Evolutionary conservation across 768 basidiomycete species (phyloP).

Genomic region (Panus rudis): DNA sequence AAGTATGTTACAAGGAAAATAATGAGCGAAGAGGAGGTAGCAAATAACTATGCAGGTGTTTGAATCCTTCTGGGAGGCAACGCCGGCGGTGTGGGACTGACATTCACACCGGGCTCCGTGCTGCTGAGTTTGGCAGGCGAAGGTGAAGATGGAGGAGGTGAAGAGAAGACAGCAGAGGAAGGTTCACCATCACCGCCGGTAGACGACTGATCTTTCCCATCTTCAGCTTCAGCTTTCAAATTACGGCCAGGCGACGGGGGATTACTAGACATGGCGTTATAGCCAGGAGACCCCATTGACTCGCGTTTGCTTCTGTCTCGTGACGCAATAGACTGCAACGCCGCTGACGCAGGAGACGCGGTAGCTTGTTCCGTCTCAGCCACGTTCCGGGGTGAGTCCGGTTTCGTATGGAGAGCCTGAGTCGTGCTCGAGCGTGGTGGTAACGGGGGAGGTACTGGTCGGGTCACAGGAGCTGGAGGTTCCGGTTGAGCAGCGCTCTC

Average conservation of each 20-base stretch:
- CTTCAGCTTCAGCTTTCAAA: too few relatives aligned
- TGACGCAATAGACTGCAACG: slow-evolving; percentile 49
- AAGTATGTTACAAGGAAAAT: too few relatives aligned
- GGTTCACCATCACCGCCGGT: too few relatives aligned
- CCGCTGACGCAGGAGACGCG: slow-evolving; percentile 40
- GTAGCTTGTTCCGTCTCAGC: slow-evolving; percentile 15
- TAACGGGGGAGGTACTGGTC: slow-evolving; percentile 34
- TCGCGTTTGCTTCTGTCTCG: slow-evolving; percentile 24
- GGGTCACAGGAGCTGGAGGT: slow-evolving; percentile 8
- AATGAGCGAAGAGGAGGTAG: too few relatives aligned
- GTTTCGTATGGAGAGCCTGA: slow-evolving; percentile 22
- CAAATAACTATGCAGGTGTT: slow-evolving; percentile 7
- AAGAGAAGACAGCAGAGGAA: too few relatives aligned
- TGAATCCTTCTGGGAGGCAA: slow-evolving; percentile 17
- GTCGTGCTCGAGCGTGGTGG: slow-evolving; percentile 37
- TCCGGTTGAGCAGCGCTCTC: neutral
- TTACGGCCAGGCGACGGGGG: too few relatives aligned
- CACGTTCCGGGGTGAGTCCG: slow-evolving; percentile 20
- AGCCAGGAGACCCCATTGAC: slow-evolving; percentile 15
- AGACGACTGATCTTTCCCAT: too few relatives aligned
- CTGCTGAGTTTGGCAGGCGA: slow-evolving; percentile 2
- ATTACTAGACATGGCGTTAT: too few relatives aligned
- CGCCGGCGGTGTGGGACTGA: slow-evolving; percentile 15
- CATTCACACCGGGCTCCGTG: neutral
- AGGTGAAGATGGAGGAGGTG: slow-evolving; percentile 2